phyloP scores from a whole-genome alignment of 225 moss, liverwort and hornwort genomes.

The Bryoerythrophyllum caledonicum region DNA sequence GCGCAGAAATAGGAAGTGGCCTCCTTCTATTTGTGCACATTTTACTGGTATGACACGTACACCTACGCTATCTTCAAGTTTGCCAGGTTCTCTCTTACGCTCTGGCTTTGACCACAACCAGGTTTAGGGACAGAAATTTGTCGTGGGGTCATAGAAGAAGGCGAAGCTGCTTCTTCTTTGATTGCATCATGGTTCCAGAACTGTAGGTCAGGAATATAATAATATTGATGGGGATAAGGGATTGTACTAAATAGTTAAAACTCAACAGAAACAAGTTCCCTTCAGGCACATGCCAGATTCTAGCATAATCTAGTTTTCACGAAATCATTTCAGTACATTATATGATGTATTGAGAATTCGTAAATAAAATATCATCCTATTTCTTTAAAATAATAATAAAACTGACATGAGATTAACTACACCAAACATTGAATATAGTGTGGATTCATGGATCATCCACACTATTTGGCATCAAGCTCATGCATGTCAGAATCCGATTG shows the following conservation, averaged over 20 bases:
- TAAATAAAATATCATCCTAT: no score
- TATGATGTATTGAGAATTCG: not conserved
- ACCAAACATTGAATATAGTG: no score
- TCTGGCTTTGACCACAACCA: not conserved
- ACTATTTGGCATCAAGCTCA: no score
- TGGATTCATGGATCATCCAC: no score
- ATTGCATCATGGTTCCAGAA: conserved; percentile 10
- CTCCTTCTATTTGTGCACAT: not conserved
- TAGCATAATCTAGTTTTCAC: no score
- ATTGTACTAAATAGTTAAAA: not conserved
- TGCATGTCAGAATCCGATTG: no score
- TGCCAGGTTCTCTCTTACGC: not conserved
- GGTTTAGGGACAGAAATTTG: not conserved
- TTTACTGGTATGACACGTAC: not conserved
- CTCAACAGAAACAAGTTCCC: not conserved
- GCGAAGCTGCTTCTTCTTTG: conserved; percentile 4
- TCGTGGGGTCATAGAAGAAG: not conserved
- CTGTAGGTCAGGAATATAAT: not conserved
- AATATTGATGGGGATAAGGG: not conserved
- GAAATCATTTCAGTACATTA: not conserved
- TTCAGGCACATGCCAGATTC: no score
- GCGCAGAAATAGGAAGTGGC: not conserved
- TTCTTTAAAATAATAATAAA: no score
- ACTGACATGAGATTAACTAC: no score
- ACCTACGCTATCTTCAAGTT: not conserved